Evolutionary conservation across 1,284 basidiomycete species (phyloP).

Genomic region (Neolentinus lepideus): DNA sequence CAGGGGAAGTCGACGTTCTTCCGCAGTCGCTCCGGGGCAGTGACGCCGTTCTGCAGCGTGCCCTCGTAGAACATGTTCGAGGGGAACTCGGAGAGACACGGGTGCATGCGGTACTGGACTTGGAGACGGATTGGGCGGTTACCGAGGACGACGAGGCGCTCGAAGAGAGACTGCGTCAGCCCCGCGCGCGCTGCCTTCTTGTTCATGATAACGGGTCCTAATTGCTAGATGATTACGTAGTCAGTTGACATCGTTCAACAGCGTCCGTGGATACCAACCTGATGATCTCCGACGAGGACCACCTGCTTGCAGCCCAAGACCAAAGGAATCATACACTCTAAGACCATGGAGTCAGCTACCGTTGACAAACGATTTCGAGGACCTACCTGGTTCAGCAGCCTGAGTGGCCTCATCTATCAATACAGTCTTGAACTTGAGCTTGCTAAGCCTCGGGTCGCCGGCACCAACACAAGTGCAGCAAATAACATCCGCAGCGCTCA

Average conservation of each 20-base stretch:
- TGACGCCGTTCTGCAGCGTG: slow-evolving; percentile 97
- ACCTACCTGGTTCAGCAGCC: slow-evolving; percentile 90
- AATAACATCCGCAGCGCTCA: slow-evolving; percentile 94
- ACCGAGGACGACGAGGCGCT: slow-evolving; percentile 90
- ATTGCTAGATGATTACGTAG: slow-evolving; percentile 48
- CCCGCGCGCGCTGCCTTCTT: slow-evolving; percentile 99
- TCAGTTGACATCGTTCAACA: no score
- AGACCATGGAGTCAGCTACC: slow-evolving; percentile 8
- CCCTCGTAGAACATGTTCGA: slow-evolving; percentile 99
- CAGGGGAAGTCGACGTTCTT: slow-evolving; percentile 99
- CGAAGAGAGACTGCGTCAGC: slow-evolving; percentile 95
- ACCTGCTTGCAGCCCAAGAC: slow-evolving; percentile 98
- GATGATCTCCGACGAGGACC: slow-evolving; percentile 96
- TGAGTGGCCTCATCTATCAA: slow-evolving; percentile 99
- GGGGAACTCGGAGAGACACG: slow-evolving; percentile 97
- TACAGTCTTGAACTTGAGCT: slow-evolving; percentile 97
- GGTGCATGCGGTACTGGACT: slow-evolving; percentile 99
- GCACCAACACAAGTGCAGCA: slow-evolving; percentile 98
- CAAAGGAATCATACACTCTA: slow-evolving; percentile 98
- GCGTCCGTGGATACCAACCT: slow-evolving; percentile 32
- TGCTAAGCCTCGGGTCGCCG: slow-evolving; percentile 91
- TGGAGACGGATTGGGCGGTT: slow-evolving; percentile 97
- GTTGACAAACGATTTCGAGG: slow-evolving; percentile 3
- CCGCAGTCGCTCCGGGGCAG: slow-evolving; percentile 92
- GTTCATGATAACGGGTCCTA: slow-evolving; percentile 99